Conservation (phyloP, 768 basidiomycete species). For the Leccinum broughii region DNA sequence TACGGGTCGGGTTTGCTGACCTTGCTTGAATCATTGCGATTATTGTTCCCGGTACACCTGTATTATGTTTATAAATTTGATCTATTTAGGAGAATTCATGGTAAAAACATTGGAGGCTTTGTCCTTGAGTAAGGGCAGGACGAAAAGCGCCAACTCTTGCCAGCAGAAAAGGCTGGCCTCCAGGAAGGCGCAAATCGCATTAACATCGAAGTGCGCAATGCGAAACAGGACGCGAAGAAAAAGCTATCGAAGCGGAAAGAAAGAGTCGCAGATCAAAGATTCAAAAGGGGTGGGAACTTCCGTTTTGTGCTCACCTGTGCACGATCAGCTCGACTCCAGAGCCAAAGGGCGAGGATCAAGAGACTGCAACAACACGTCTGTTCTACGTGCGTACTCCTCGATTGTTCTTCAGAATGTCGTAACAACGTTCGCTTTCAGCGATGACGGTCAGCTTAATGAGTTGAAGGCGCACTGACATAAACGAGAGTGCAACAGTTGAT, state of each 20-base stretch:
- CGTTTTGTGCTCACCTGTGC: slow-evolving; percentile 39
- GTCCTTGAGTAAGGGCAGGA: slow-evolving; percentile 43
- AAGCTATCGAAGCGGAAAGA: slow-evolving; percentile 52
- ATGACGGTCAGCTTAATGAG: slow-evolving; percentile 51
- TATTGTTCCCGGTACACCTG: too few species aligned
- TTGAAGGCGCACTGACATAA: slow-evolving; percentile 65
- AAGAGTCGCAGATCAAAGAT: slow-evolving; percentile 45
- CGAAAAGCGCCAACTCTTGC: slow-evolving; percentile 58
- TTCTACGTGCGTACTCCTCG: slow-evolving; percentile 45
- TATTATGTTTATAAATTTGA: too few species aligned
- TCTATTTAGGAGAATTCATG: too few species aligned
- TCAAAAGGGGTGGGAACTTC: slow-evolving; percentile 40
- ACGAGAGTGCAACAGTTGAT: slow-evolving; percentile 76
- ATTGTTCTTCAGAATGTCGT: slow-evolving; percentile 3
- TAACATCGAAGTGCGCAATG: slow-evolving; percentile 56
- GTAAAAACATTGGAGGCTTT: too few species aligned
- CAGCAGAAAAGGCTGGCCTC: slow-evolving; percentile 62
- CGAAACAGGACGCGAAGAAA: slow-evolving; percentile 57
- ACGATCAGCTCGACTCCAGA: slow-evolving; percentile 66
- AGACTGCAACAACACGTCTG: slow-evolving; percentile 58
- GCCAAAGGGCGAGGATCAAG: slow-evolving; percentile 41
- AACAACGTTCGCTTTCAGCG: slow-evolving; percentile 28
- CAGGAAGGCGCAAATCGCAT: slow-evolving; percentile 71
- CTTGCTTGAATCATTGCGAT: too few species aligned
- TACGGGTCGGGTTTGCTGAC: too few species aligned